Evolutionary conservation across 1,284 basidiomycete genomes (phyloP).

Genomic region (Thelephora terrestris): DNA sequence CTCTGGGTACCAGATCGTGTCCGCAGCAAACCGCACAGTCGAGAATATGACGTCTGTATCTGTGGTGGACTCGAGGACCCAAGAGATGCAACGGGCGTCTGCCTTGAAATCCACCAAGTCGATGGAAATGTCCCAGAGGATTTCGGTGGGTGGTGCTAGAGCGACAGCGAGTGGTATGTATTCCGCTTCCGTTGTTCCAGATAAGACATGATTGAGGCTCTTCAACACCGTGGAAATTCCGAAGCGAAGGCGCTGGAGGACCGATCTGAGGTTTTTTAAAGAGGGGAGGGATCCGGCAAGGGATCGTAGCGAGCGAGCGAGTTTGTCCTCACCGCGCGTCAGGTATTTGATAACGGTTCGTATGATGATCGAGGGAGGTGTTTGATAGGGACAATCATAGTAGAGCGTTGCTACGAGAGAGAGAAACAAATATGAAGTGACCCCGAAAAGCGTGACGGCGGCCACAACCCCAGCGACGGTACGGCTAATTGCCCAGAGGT

Average conservation of each 20-base stretch:
- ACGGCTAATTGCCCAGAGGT: neutral
- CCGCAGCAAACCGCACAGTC: neutral
- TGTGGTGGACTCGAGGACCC: neutral
- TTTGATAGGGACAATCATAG: slow-evolving; percentile 3
- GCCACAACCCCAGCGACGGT: neutral
- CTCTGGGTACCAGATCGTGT: neutral
- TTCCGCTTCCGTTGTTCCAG: too few relatives aligned
- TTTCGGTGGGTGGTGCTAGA: too few relatives aligned
- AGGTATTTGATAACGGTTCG: neutral
- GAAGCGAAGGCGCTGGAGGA: too few relatives aligned
- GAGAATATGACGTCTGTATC: neutral
- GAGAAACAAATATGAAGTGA: neutral
- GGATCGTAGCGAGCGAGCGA: neutral
- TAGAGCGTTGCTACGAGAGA: neutral
- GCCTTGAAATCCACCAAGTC: neutral
- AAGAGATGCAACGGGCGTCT: neutral
- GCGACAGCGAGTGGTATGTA: too few relatives aligned
- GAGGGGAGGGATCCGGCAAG: too few relatives aligned
- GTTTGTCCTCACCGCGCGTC: too few relatives aligned
- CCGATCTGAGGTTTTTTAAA: too few relatives aligned
- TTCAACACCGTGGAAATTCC: too few relatives aligned
- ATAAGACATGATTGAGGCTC: too few relatives aligned
- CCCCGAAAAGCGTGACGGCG: neutral
- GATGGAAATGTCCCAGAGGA: neutral
- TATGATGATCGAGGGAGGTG: neutral